phyloP scores from a whole-genome alignment of 495 filamentous ascomycete species.

The Alectoria sarmentosa region DNA sequence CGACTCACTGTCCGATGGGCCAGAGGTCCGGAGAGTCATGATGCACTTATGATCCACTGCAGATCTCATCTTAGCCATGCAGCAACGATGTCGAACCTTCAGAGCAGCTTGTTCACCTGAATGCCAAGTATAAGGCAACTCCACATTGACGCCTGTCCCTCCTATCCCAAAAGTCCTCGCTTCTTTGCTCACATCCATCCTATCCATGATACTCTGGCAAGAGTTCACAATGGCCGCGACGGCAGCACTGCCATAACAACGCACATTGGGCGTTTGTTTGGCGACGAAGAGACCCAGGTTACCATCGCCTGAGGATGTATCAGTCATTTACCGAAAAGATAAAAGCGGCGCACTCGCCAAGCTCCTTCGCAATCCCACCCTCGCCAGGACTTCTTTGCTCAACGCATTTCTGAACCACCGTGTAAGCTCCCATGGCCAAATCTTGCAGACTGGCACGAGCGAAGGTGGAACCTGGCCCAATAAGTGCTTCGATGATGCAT shows the following conservation, averaged over 20 bases:
- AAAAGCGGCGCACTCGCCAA: background rate
- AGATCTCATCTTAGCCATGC: too few relatives aligned
- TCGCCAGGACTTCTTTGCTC: background rate
- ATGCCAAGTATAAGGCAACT: background rate
- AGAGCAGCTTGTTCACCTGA: background rate
- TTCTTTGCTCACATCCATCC: background rate
- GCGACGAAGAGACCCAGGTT: background rate
- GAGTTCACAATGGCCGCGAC: background rate
- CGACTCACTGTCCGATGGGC: too few relatives aligned
- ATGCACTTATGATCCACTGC: too few relatives aligned
- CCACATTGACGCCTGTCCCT: background rate
- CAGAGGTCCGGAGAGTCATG: too few relatives aligned
- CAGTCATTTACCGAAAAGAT: background rate
- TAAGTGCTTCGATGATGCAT: background rate
- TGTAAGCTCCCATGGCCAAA: background rate
- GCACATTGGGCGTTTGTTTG: background rate
- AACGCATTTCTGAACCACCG: background rate
- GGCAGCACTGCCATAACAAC: background rate
- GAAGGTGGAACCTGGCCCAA: background rate
- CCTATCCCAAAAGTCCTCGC: background rate
- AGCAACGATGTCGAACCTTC: too few relatives aligned
- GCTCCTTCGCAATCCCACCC: background rate
- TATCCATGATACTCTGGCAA: background rate
- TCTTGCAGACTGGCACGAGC: background rate
- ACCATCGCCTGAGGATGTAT: background rate